Evolutionary conservation across 352 stramenopile species (phyloP).

Genomic region (Globisporangium viniferum): DNA sequence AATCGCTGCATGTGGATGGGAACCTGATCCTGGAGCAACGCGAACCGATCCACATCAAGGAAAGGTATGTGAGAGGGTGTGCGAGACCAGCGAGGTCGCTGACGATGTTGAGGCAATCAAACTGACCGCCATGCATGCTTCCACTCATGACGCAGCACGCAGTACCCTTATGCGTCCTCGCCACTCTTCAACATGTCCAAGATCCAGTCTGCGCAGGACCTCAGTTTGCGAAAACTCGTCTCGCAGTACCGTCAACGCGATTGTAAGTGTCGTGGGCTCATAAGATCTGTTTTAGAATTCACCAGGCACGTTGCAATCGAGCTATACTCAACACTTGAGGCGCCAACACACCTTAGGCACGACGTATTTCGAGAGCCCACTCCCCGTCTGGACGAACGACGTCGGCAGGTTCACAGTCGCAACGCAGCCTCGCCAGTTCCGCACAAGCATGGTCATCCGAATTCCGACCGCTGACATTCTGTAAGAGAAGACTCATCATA

Average conservation of each 20-base stretch:
- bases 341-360: conserved; percentile 21
- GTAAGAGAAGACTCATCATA: conserved; percentile 12
- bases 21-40: conserved; percentile 59
- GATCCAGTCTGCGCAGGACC: conserved; percentile 31
- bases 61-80: conserved; percentile 19
- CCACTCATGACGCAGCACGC: conserved; percentile 20
- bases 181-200: conserved; percentile 43
- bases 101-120: not conserved
- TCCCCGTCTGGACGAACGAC: conserved; percentile 43
- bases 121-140: not conserved
- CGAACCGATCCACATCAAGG: conserved; percentile 36
- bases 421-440: conserved; percentile 24
- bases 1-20: conserved; percentile 45
- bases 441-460: conserved; percentile 37
- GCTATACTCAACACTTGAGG: not conserved
- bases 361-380: conserved; percentile 32
- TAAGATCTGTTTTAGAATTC: not conserved
- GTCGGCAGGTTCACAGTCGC: conserved; percentile 9
- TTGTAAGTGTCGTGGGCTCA: conserved; percentile 25
- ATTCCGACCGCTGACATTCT: conserved; percentile 33
- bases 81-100: not conserved
- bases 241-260: conserved; percentile 39
- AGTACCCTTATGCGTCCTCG: conserved; percentile 31
- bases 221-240: conserved; percentile 35
- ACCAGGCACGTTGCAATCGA: not conserved